These are phyloP conservation scores for Plantago lanceolata DNA, from an alignment of 305 asterid genomes.

Conservation along the genomic window DNA sequence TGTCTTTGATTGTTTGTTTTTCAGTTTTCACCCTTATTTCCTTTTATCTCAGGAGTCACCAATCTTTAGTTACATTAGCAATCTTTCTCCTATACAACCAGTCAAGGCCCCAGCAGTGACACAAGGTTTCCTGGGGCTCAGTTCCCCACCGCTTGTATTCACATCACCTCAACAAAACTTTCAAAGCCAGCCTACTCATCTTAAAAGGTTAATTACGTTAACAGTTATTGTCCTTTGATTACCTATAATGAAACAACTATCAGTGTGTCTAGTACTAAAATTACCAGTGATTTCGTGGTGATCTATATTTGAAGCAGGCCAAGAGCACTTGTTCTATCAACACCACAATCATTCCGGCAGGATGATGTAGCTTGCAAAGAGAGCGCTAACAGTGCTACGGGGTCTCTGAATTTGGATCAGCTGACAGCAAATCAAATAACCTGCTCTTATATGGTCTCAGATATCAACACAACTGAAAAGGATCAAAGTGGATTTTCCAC, in stretches of 20 bases:
- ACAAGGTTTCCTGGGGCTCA: conserved; percentile 48
- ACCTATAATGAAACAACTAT: not conserved
- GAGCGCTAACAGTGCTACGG: conserved; percentile 24
- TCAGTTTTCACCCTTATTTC: conserved; percentile 20
- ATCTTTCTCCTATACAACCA: conserved; percentile 64
- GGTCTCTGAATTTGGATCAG: conserved; percentile 29
- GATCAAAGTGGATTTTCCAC: conserved; percentile 35
- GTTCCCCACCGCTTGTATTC: conserved; percentile 46
- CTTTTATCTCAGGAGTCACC: conserved; percentile 52
- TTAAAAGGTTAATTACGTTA: conserved; percentile 37
- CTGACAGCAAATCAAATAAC: conserved; percentile 24
- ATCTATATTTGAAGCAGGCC: conserved; percentile 40
- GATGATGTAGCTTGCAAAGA: conserved; percentile 31
- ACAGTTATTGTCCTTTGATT: conserved; percentile 8
- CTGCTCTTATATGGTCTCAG: conserved; percentile 29
- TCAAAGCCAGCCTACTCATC: conserved; percentile 27
- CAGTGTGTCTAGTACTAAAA: not conserved
- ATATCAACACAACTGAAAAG: conserved; percentile 22
- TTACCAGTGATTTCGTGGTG: conserved; percentile 20
- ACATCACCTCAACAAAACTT: conserved; percentile 42
- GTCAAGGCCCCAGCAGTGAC: conserved; percentile 38
- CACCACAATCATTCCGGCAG: conserved; percentile 32
- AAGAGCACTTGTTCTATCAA: conserved; percentile 27
- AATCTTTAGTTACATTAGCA: conserved; percentile 47
- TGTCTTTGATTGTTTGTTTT: conserved; percentile 16